Evolutionary conservation across 2,329 filamentous ascomycete genomes (phyloP).

Genomic region (Trichoderma endophyticum): DNA sequence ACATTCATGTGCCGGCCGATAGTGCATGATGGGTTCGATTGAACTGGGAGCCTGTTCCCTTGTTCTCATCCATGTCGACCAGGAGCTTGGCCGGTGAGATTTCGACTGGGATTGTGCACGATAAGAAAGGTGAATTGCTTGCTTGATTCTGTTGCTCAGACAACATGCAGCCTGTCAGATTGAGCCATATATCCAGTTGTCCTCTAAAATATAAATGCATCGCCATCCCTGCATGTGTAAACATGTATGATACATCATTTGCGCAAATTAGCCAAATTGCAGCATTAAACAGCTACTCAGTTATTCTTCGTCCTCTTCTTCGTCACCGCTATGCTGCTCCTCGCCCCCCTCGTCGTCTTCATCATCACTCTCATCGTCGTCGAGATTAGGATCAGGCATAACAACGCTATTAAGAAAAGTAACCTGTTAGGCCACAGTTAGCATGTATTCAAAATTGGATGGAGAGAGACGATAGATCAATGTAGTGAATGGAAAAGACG

Average conservation of each 20-base stretch:
- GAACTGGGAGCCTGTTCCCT: neutral
- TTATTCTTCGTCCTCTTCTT: neutral
- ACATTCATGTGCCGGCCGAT: neutral
- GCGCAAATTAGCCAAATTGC: neutral
- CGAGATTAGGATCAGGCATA: slow-evolving; percentile 61
- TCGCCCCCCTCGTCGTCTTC: slow-evolving; percentile 31
- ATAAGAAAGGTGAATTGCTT: neutral
- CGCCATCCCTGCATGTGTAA: neutral
- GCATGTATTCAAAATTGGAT: neutral
- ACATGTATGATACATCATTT: neutral
- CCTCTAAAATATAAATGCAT: neutral
- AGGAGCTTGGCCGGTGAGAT: neutral
- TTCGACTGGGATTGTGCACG: neutral
- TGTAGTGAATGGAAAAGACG: slow-evolving; percentile 30
- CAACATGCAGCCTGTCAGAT: neutral
- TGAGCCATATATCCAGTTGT: neutral
- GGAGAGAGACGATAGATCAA: neutral
- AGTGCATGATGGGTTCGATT: neutral
- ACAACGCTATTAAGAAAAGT: slow-evolving; percentile 69
- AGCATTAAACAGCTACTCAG: neutral
- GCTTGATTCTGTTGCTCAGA: neutral
- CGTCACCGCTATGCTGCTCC: slow-evolving; percentile 5
- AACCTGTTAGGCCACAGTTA: slow-evolving; percentile 46
- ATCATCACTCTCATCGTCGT: slow-evolving; percentile 41
- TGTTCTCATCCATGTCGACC: neutral